Conservation (phyloP, 495 filamentous ascomycete genomes). For the Massariosphaeria phaeospora region DNA sequence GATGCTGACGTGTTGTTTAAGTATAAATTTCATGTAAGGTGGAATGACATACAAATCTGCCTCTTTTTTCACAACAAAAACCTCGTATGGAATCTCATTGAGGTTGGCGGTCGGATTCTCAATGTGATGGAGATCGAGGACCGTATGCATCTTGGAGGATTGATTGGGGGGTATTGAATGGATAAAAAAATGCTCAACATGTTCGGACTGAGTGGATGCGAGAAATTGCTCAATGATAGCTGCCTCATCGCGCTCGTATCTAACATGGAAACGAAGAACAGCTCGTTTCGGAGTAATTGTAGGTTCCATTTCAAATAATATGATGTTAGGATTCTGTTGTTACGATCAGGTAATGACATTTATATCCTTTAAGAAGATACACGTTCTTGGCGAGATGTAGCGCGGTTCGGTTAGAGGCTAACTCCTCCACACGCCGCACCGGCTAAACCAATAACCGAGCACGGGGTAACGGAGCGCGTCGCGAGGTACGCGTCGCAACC, state of each 20-base stretch:
- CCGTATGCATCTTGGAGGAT: conserved; percentile 16
- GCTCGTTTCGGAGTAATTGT: conserved; percentile 6
- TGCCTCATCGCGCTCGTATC: conserved; percentile 5
- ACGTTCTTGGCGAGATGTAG: too few relatives aligned
- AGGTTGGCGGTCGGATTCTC: background rate
- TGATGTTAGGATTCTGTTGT: too few relatives aligned
- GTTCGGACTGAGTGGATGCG: background rate
- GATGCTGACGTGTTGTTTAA: conserved; percentile 1
- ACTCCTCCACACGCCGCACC: too few relatives aligned
- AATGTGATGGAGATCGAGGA: conserved; percentile 4
- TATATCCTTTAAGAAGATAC: too few relatives aligned
- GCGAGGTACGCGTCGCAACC: too few relatives aligned
- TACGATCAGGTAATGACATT: too few relatives aligned
- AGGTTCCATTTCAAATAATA: conserved; percentile 7
- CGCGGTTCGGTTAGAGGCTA: too few relatives aligned
- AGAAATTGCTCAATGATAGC: conserved; percentile 9
- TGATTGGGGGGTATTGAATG: conserved; percentile 11
- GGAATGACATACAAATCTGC: conserved; percentile 4
- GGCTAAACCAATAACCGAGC: too few relatives aligned
- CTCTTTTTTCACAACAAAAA: conserved; percentile 4
- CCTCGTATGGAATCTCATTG: conserved; percentile 8
- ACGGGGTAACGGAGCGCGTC: too few relatives aligned
- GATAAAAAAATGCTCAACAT: background rate
- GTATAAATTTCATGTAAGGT: background rate
- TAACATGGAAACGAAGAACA: conserved; percentile 8